Base-by-base conservation (phyloP, 2,329 filamentous ascomycete genomes). In the Truncatella angustata region DNA sequence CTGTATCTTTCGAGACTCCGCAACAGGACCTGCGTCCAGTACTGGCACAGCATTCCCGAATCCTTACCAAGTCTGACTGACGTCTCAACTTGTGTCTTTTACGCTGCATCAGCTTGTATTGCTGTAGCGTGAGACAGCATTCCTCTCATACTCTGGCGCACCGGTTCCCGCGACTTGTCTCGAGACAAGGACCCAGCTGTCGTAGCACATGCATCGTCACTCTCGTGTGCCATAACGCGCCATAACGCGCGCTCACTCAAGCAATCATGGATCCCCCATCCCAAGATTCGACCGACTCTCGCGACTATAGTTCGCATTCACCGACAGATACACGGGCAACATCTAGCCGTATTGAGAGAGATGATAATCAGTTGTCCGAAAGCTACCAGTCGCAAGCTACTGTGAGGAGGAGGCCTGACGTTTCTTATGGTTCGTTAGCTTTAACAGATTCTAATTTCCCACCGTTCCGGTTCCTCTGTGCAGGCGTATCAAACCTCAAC, bases 301-400 rank as follows among this genome's bases (percentile, higher is more conserved):
- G 42, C 62, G 67, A 70, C 51, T 70, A 56, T 68, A 72, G 42
- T 59, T 63, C 57, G 59, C 68, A 54, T 58, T 75, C 52, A 78
- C 80, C 81, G 14, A 77, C 76, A 45, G 78, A 82, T 55, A 75
- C 73, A 55, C 73, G 78, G 53, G 72, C 73, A 49, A 67, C 71
- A 28, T 58, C 67, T 36, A 66, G 66, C 42, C 62, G 60, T 56
- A 62, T 70, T 54, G 69, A 72, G 45, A 55, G 60, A 42, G 51
- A 65, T 54, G 75, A 76, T 34, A 76, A 80, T 44, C 71, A 67
- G 21, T 63, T 76, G 44, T 72, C 78, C 4, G 81, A 83, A 59
- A 81, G 75, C 66, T 77, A 76, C 60, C 80, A 83, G 62, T 82
- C 81, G 18, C 78, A 77, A 20, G 83, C 85, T 52, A 85, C 82